phyloP scores from a whole-genome alignment of 306 rosid genomes.

The Trifolium subterraneum region DNA sequence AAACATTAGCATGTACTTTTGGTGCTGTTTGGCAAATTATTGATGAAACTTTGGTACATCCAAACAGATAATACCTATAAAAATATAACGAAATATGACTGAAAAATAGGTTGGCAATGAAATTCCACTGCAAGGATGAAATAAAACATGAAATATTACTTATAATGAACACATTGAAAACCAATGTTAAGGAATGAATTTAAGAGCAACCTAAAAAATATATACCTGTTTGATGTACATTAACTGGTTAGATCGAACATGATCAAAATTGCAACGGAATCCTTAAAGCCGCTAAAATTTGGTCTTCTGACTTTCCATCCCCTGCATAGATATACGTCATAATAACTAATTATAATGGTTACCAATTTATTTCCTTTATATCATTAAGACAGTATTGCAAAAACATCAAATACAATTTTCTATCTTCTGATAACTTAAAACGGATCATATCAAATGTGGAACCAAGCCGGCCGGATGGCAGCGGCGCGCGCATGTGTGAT shows the following conservation, averaged over 20 bases:
- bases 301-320: background rate
- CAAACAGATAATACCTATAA: background rate
- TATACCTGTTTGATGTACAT: background rate
- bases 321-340: background rate
- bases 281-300: background rate
- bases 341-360: background rate
- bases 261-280: background rate
- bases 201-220: background rate
- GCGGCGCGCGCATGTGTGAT: too few species aligned
- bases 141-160: too few species aligned
- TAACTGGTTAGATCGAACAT: too few species aligned
- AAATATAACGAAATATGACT: background rate
- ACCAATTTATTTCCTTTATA: background rate
- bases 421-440: too few species aligned
- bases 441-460: too few species aligned
- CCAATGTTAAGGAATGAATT: background rate
- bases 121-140: too few species aligned
- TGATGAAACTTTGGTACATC: background rate
- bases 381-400: background rate
- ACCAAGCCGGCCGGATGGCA: too few species aligned
- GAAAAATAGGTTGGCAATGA: too few species aligned
- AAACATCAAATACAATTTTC: too few species aligned
- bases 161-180: background rate
- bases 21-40: background rate
- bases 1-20: background rate